Base-by-base conservation (phyloP, 2,329 filamentous ascomycete genomes). In the Tolypocladium cylindrosporum region DNA sequence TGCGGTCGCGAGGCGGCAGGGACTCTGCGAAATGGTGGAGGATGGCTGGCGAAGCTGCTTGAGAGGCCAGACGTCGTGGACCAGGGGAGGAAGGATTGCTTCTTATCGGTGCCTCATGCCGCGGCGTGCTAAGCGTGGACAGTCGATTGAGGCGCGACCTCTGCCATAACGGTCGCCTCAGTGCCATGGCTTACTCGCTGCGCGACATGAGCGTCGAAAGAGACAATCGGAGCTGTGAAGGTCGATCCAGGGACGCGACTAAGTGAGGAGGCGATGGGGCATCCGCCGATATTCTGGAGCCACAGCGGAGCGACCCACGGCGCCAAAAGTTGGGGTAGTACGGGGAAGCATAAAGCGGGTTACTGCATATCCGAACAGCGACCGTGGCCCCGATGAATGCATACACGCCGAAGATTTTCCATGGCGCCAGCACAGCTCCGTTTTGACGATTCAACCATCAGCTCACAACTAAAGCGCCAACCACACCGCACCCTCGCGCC, bases 131-230 rank as follows among this genome's bases (percentile, higher is more conserved):
- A 59, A 59, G 53, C 1, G 50, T 39, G 42, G 61, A 52, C 50
- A 61, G 58, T 48, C 59, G 60, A 61, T 62, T 59, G 59, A 65
- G 61, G 62, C 63, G 65, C 54, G 65, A 57, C 59, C 61, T 59
- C 56, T 64, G 62, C 61, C 58, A 59, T 55, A 66, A 57, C 45
- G 62, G 60, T 59, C 67, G 67, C 65, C 67, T 64, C 57, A 63
- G 60, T 58, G 67, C 61, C 71, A 74, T 74, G 59, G 61, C 62
- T 53, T 53, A 24, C n/a, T 21, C 48, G 31, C 16, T 36, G 48
- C 7, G 48, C 19, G 48, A 51, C 48, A 36, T 52, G 48, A 52
- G 31, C 31, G 19, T 19, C 19, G 19, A 21, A 40, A n/a, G 31
- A 21, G 31, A 11, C 45, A n/a, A 4, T 50, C 45, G 27, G 27